Evolutionary conservation across 257 asterid species (phyloP).

Genomic region (Fraxinus excelsior): DNA sequence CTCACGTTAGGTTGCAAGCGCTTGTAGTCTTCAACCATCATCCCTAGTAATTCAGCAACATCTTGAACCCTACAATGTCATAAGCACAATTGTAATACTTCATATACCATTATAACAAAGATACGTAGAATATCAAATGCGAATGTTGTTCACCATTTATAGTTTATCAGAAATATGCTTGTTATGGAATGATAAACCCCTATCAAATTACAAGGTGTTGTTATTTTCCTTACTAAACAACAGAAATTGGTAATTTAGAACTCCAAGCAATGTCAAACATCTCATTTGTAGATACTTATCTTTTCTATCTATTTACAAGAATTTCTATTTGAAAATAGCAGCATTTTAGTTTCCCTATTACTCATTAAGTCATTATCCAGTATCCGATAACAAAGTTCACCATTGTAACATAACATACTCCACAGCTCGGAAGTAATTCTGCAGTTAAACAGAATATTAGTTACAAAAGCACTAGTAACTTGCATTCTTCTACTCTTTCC

Average conservation of each 20-base stretch:
- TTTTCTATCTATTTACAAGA: background rate
- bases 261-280: background rate
- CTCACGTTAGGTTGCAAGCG: conserved; percentile 97
- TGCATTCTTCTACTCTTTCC: background rate
- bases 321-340: background rate
- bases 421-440: background rate
- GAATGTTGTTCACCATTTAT: background rate
- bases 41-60: conserved; percentile 96
- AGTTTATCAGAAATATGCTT: background rate
- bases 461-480: background rate
- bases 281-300: background rate
- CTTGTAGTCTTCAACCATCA: conserved; percentile 97
- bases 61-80: conserved; percentile 82
- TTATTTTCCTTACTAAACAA: conserved; percentile 2
- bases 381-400: background rate
- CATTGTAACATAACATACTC: background rate
- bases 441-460: background rate
- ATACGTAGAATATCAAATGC: conserved; percentile 16
- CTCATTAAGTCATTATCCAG: background rate
- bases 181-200: background rate
- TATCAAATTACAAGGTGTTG: background rate
- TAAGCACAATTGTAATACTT: conserved; percentile 27
- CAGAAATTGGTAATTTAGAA: background rate
- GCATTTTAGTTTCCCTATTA: background rate
- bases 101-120: conserved; percentile 20